These are phyloP conservation scores for Fragaria ananassa DNA, from an alignment of 306 rosid species.

Conservation along the genomic window DNA sequence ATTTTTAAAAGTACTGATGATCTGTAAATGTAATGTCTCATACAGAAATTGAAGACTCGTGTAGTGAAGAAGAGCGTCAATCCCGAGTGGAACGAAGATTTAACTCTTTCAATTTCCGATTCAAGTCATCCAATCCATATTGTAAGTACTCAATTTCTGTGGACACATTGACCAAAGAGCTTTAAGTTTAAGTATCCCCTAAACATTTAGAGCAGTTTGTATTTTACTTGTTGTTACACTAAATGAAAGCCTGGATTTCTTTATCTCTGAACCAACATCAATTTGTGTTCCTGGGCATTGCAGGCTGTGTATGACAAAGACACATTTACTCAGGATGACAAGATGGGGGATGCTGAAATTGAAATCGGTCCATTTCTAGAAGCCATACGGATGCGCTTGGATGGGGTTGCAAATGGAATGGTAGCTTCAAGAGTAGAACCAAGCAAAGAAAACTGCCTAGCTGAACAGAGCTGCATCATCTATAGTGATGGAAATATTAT, in stretches of 20 bases:
- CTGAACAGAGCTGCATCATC: slow-evolving; percentile 68
- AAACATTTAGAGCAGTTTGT: background rate
- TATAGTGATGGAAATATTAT: slow-evolving; percentile 50
- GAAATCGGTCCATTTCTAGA: slow-evolving; percentile 51
- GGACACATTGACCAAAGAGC: background rate
- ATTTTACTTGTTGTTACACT: background rate
- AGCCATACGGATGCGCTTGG: slow-evolving; percentile 46
- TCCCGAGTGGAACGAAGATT: slow-evolving; percentile 36
- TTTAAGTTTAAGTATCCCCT: background rate
- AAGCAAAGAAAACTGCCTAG: slow-evolving; percentile 55
- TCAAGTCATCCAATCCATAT: slow-evolving; percentile 43
- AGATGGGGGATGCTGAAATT: slow-evolving; percentile 90
- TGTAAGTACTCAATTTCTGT: slow-evolving; percentile 37
- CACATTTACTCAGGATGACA: slow-evolving; percentile 66
- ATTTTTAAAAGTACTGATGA: background rate
- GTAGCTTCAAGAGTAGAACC: slow-evolving; percentile 54
- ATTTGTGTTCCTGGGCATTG: background rate
- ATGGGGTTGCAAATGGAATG: slow-evolving; percentile 43
- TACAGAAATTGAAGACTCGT: slow-evolving; percentile 25
- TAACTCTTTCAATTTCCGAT: slow-evolving; percentile 30
- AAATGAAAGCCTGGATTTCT: background rate
- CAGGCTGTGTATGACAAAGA: slow-evolving; percentile 81
- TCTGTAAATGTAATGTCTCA: background rate
- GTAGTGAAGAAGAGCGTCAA: slow-evolving; percentile 21
- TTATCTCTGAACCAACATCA: background rate